Evolutionary conservation across 1,139 yeast genomes (phyloP), one percentile per base, ranked within the genome.

Genomic region (Kodamaea plutei): DNA sequence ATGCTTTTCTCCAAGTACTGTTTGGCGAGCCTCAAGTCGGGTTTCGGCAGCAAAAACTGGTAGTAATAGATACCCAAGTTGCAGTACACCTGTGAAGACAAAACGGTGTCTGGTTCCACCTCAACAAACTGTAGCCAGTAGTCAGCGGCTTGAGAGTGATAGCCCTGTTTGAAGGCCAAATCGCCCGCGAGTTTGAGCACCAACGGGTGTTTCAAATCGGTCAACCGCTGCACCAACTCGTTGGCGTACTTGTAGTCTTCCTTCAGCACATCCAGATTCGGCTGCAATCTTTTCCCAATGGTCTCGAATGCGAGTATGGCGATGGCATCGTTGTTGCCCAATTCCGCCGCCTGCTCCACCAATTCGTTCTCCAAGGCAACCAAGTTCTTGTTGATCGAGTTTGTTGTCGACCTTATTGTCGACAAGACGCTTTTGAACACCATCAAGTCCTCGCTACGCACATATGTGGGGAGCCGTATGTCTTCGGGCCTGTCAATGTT

Each of bases 281-380:
- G 37, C 39, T 7, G 28, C 22, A 42, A 30, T 43, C 55, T 33
- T 17, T 42, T 47, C 8, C 44, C 61, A 17, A 82, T 50, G 0
- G 80, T 77, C 40, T 69, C 83, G 59, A 69, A 87, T 23, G 87
- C 75, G 14, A 88, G 56, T 10, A 84, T 61, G 1, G 91, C 65
- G 16, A 88, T 76, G 1, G 96, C 95, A 54, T 87, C 87, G 40
- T 78, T 73, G 47, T 83, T 75, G 1, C 96, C 96, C 46, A 77
- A 47, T 47, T 84, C 94, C 0, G 95, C 95, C 6, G 95, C 88
- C 36, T 73, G 73, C 43, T 85, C 94, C 8, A 87, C 72, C 25
- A 87, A 55, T 40, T 76, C 80, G 40, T 79, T 73, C 49, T 87
- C 95, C 16, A 87, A 56, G 7, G 58, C 71, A 3, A 81, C 61